A percentile compares a stretch with the other conserved stretches of the same genome.
These are phyloP conservation scores for Cinnamomum micranthum DNA, from an alignment of 164 flowering plant species.

Conservation along the genomic window DNA sequence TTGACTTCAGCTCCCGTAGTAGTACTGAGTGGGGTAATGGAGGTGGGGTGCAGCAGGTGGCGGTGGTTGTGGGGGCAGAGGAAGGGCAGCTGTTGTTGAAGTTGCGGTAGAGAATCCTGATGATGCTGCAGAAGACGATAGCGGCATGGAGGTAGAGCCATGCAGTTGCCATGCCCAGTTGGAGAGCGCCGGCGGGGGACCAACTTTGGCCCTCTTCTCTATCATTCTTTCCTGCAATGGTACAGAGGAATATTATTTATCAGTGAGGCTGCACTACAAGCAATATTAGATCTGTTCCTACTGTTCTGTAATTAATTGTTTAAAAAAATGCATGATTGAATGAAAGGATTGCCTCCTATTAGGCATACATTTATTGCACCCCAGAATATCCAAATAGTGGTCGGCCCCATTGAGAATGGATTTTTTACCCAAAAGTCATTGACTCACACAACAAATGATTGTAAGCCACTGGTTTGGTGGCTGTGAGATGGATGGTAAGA, in stretches of 20 bases:
- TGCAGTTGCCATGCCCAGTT: constrained; percentile 43
- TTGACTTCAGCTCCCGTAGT: constrained; percentile 16
- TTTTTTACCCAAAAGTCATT: too few relatives aligned
- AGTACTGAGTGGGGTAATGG: constrained; percentile 26
- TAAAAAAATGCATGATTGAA: too few relatives aligned
- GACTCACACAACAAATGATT: too few relatives aligned
- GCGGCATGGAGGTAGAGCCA: constrained; percentile 24
- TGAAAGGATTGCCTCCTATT: background rate
- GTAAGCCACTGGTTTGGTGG: too few relatives aligned
- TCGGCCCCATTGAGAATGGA: too few relatives aligned
- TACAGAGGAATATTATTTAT: background rate
- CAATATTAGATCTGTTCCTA: background rate
- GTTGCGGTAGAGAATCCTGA: constrained; percentile 75
- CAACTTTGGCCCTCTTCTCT: constrained; percentile 20
- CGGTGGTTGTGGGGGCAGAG: constrained; percentile 17
- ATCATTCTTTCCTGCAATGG: constrained; percentile 31
- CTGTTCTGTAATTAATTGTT: too few relatives aligned
- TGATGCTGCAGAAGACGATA: constrained; percentile 72
- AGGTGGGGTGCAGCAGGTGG: constrained; percentile 6
- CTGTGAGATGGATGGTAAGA: too few relatives aligned
- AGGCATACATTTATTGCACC: too few relatives aligned
- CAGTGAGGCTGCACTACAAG: background rate
- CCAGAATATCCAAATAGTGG: too few relatives aligned
- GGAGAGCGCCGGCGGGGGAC: constrained; percentile 17
- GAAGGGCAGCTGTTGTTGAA: constrained; percentile 32